phyloP scores from a whole-genome alignment of 441 rosid genomes.

The Populus hybrid region DNA sequence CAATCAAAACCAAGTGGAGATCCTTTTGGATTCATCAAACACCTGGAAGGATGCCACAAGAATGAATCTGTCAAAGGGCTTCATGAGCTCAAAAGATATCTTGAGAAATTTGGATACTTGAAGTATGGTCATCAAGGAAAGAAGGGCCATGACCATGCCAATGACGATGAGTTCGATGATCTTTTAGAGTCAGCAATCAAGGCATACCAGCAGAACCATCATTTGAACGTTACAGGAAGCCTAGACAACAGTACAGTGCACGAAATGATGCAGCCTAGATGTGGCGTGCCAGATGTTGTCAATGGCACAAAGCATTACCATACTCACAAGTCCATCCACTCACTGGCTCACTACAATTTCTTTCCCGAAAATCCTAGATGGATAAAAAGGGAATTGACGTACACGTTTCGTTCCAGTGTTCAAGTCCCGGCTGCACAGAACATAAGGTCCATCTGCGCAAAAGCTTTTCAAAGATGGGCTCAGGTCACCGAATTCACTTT shows the following conservation, averaged over 20 bases:
- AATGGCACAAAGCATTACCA: conserved; percentile 6
- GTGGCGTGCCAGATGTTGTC: conserved; percentile 24
- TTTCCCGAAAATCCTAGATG: conserved; percentile 4
- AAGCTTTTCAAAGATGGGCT: too few species aligned
- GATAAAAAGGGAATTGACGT: neutral
- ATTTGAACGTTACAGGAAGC: conserved; percentile 23
- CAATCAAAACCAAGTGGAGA: conserved; percentile 3
- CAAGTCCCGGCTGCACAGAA: too few species aligned
- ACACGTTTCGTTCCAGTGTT: too few species aligned
- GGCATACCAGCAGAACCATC: conserved; percentile 20
- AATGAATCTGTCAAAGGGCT: conserved; percentile 17
- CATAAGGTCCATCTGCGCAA: too few species aligned
- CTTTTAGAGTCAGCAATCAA: conserved; percentile 23
- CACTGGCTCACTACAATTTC: conserved; percentile 17
- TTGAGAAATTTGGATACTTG: conserved; percentile 26
- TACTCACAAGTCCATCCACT: neutral
- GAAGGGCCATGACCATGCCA: neutral
- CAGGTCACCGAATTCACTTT: too few species aligned
- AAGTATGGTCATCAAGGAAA: neutral
- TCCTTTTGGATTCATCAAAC: conserved; percentile 10
- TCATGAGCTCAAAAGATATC: conserved; percentile 20
- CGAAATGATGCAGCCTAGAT: conserved; percentile 26
- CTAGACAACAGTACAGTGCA: conserved; percentile 17
- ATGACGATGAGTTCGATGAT: conserved; percentile 21
- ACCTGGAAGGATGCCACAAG: conserved; percentile 26